Evolutionary conservation across 2,329 filamentous ascomycete genomes (phyloP).

Genomic region (Ceratocystis ficicola): DNA sequence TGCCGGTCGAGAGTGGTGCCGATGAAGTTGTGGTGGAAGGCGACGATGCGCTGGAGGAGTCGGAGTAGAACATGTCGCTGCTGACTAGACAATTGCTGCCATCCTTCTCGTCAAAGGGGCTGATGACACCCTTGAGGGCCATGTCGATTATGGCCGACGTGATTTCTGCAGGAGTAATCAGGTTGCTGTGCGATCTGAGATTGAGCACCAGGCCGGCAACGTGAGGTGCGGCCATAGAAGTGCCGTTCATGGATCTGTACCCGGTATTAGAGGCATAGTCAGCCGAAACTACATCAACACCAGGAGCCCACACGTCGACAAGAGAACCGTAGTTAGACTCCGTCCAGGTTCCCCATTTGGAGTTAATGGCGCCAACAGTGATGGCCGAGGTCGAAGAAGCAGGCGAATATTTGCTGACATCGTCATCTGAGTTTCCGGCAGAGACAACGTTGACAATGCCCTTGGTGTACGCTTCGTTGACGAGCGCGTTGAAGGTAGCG

Average conservation of each 20-base stretch:
- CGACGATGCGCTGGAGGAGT: background rate
- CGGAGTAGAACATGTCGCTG: constrained; percentile 14
- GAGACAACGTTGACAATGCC: constrained; percentile 33
- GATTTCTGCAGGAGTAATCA: constrained; percentile 13
- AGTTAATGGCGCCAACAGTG: constrained; percentile 28
- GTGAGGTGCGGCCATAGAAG: constrained; percentile 36
- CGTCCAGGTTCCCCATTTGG: constrained; percentile 28
- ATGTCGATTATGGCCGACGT: constrained; percentile 3
- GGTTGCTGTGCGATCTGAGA: constrained; percentile 15
- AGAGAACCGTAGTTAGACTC: constrained; percentile 36
- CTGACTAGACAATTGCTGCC: constrained; percentile 12
- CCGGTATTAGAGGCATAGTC: constrained; percentile 33
- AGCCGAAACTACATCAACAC: constrained; percentile 33
- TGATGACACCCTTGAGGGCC: constrained; percentile 15
- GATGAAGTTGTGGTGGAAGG: background rate
- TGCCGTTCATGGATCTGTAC: constrained; percentile 35
- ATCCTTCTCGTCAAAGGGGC: constrained; percentile 9
- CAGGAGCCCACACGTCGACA: constrained; percentile 38
- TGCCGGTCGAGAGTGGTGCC: background rate
- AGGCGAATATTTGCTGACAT: constrained; percentile 23
- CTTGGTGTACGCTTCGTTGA: constrained; percentile 24
- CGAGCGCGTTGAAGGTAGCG: constrained; percentile 20
- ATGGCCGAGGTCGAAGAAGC: constrained; percentile 25
- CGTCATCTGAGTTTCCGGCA: constrained; percentile 24
- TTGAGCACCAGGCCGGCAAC: constrained; percentile 19